These are phyloP conservation scores for Talaromyces albobiverticillius DNA, from an alignment of 2,329 filamentous ascomycete species.

Conservation along the genomic window DNA sequence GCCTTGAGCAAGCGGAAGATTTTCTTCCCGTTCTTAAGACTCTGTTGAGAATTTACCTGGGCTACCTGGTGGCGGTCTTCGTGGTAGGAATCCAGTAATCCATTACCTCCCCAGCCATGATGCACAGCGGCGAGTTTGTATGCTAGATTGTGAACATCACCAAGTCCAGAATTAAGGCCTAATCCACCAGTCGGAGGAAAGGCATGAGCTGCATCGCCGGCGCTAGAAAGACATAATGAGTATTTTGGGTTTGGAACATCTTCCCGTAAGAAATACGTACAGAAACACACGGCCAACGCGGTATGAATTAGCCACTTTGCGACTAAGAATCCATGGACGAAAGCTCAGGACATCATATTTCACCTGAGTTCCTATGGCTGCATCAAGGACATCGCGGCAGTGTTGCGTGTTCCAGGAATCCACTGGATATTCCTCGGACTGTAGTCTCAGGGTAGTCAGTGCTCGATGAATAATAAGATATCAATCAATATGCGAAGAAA, in stretches of 20 bases:
- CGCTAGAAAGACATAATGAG: constrained; percentile 26
- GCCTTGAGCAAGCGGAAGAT: constrained; percentile 43
- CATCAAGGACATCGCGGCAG: constrained; percentile 30
- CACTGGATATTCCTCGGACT: constrained; percentile 34
- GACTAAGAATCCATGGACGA: constrained; percentile 41
- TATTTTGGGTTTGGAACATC: too few relatives aligned
- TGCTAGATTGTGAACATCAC: constrained; percentile 51
- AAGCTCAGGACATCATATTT: constrained; percentile 40
- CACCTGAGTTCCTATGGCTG: constrained; percentile 25
- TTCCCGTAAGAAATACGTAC: constrained; percentile 23
- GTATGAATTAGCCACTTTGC: constrained; percentile 41
- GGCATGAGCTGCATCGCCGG: constrained; percentile 56
- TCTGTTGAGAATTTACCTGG: constrained; percentile 40
- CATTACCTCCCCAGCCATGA: constrained; percentile 24
- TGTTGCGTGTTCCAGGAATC: constrained; percentile 35
- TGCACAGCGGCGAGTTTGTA: constrained; percentile 40
- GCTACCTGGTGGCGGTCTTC: constrained; percentile 39
- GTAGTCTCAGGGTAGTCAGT: too few relatives aligned
- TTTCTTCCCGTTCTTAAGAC: constrained; percentile 44
- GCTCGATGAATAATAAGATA: too few relatives aligned
- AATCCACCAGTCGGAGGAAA: constrained; percentile 54
- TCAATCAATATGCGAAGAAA: too few relatives aligned
- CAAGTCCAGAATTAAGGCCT: constrained; percentile 54
- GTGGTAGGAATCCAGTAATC: constrained; percentile 37
- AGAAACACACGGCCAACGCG: constrained; percentile 35